Conservation (phyloP, 768 basidiomycete genomes). For the Serendipita indica region DNA sequence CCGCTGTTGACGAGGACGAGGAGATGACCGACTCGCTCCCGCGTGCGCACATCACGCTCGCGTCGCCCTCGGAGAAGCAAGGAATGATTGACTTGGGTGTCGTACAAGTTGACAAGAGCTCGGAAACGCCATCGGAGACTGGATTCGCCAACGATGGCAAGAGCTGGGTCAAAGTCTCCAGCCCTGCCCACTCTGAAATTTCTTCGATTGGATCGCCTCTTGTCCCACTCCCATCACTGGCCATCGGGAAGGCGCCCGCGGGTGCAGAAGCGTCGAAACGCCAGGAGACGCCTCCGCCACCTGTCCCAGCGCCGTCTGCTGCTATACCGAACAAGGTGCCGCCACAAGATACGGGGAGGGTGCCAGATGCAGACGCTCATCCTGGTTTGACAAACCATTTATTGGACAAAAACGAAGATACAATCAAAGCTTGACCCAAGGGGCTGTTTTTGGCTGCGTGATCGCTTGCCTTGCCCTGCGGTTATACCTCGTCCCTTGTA, state of each 20-base stretch:
- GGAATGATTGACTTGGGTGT: conserved; percentile 11
- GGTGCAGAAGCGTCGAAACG: conserved; percentile 4
- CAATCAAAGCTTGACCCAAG: conserved; percentile 17
- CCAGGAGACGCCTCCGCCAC: conserved; percentile 34
- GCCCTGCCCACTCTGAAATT: conserved; percentile 12
- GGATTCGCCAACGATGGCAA: conserved; percentile 14
- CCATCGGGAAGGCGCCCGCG: background rate
- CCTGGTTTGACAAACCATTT: conserved; percentile 49
- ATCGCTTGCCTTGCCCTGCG: too few species aligned
- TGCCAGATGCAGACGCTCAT: conserved; percentile 40
- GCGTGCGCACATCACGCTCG: background rate
- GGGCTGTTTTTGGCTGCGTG: too few species aligned
- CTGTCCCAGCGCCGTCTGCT: conserved; percentile 32
- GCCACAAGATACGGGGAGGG: conserved; percentile 30
- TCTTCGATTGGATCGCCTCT: conserved; percentile 15
- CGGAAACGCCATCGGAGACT: background rate
- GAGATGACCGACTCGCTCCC: conserved; percentile 7
- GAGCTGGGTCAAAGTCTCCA: conserved; percentile 21
- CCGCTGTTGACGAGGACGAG: conserved; percentile 12
- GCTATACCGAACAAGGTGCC: conserved; percentile 29
- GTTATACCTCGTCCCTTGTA: too few species aligned
- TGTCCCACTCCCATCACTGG: conserved; percentile 12
- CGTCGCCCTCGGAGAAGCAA: conserved; percentile 2
- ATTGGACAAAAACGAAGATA: conserved; percentile 49
- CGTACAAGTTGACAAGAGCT: conserved; percentile 11